Conservation (phyloP, 495 filamentous ascomycete species). For the Neurospora sp. region DNA sequence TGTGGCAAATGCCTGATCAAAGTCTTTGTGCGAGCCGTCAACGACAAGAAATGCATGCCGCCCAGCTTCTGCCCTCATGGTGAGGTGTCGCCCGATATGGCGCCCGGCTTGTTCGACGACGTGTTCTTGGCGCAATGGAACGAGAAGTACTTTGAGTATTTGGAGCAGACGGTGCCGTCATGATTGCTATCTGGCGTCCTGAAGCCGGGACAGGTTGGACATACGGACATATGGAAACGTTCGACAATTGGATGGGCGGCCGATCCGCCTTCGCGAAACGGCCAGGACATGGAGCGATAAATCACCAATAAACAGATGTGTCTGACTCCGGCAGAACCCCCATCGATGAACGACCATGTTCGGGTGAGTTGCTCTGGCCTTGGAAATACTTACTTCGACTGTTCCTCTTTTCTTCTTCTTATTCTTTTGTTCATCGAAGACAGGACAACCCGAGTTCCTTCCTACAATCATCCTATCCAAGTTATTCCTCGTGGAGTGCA, state of each 20-base stretch:
- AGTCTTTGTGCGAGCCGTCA: background rate
- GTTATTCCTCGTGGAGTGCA: background rate
- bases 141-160: background rate
- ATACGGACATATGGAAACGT: background rate
- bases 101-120: background rate
- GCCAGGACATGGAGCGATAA: background rate
- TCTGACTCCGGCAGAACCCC: background rate
- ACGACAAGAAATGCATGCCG: background rate
- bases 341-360: background rate
- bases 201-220: background rate
- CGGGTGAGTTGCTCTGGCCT: background rate
- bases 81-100: background rate
- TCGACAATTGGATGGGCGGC: background rate
- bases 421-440: background rate
- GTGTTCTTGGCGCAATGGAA: background rate
- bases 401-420: background rate
- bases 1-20: background rate
- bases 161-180: background rate
- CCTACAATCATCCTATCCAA: background rate
- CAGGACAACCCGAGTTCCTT: background rate
- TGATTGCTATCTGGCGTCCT: background rate
- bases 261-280: background rate
- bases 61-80: background rate
- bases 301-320: background rate
- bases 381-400: background rate